Base-by-base conservation (phyloP, 768 basidiomycete species). In the Podaxis rugospora region DNA sequence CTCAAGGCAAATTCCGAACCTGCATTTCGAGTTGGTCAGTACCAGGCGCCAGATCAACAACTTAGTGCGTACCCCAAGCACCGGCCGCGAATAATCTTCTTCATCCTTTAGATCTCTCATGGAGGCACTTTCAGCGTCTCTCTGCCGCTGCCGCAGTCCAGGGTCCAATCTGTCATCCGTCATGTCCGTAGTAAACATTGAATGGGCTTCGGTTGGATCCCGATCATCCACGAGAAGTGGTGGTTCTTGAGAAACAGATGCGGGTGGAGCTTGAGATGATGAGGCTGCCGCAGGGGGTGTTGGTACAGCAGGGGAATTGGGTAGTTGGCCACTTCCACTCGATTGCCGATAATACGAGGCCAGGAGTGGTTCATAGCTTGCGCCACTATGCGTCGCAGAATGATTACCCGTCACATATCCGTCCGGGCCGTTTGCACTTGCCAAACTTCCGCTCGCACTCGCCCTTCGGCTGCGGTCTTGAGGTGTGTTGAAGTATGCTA, bases 1-100 rank as follows among this genome's bases (percentile, higher is more conserved):
- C 67, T 66, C 82, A 82, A 55, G 83, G 79, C 21, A 84, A 59
- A 67, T 86, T 86, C 53, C 84, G 82, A 68, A 86, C 82, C 83
- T 85, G 62, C 46, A 52, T 28, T 18, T 42, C 49, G n/a, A 25
- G 49, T 37, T 27, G 42, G 37, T 58, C 16, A 57, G 49, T 5
- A 32, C 10, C 37, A 52, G 3, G n/a, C 42, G 53, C 51, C 21
- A 9, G 59, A n/a, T 44, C 51, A 62, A 49, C 11, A 18, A 13
- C 46, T 27, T 27, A 58, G 32, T 14, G 72, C 80, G 66, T 70
- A 80, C 86, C 63, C 75, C 83, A 62, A 87, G 77, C 25, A 86
- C 83, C 54, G 76, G 78, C 51, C 80, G 74, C 21, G 79, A 80
- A 72, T 84, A 83, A 62, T 84, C 85, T 62, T 84, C 80, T 28